A percentile compares a stretch with the other conserved stretches of the same genome.
phyloP scores from a whole-genome alignment of 371 early-diverging fungal species.

The Phascolomyces articulosus region DNA sequence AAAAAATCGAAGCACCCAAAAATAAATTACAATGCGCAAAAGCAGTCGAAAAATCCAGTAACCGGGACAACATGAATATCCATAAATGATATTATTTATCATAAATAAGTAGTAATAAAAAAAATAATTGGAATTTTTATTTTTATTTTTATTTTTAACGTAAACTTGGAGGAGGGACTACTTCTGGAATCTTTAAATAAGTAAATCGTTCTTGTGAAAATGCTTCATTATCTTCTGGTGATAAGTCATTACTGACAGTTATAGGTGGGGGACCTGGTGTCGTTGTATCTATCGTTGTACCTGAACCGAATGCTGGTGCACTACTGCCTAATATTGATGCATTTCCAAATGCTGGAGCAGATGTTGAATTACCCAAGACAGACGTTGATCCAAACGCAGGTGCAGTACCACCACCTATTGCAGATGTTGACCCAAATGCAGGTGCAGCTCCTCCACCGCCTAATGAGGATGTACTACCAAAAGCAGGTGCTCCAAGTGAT shows the following conservation, averaged over 20 bases:
- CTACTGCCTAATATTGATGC: conserved; percentile 15
- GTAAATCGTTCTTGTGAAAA: conserved; percentile 43
- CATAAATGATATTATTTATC: too few species aligned
- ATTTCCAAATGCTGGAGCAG: conserved; percentile 25
- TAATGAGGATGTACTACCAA: conserved; percentile 29
- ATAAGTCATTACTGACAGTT: neutral
- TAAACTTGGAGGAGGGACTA: conserved; percentile 51
- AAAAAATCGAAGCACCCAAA: too few species aligned
- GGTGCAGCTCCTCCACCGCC: conserved; percentile 17
- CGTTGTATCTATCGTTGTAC: neutral
- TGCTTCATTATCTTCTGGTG: conserved; percentile 29
- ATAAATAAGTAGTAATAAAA: too few species aligned
- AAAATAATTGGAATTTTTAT: too few species aligned
- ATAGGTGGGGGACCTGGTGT: neutral
- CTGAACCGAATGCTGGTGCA: conserved; percentile 25
- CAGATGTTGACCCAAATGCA: conserved; percentile 23
- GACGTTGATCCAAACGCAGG: conserved; percentile 27
- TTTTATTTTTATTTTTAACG: conserved; percentile 27
- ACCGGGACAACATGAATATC: too few species aligned
- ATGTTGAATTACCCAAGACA: conserved; percentile 8
- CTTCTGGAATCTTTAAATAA: conserved; percentile 47
- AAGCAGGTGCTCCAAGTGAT: conserved; percentile 24
- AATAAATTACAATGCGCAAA: too few species aligned
- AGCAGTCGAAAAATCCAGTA: too few species aligned
- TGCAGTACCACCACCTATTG: conserved; percentile 8